phyloP scores from a whole-genome alignment of 1,139 yeast genomes.

The Casaregolazyma lundiana region DNA sequence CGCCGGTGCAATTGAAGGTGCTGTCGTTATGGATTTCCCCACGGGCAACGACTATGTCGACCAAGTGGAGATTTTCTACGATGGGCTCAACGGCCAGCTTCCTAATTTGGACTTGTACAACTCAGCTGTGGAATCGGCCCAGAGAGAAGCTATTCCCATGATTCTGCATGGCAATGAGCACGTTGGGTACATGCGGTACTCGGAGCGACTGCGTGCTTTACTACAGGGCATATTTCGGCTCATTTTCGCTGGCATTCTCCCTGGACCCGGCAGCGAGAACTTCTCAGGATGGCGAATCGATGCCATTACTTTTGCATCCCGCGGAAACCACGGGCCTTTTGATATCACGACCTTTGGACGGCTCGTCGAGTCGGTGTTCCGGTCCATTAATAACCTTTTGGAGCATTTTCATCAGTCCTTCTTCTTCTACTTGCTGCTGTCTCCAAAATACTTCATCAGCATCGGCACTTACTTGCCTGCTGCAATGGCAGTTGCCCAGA shows the following conservation, averaged over 20 bases:
- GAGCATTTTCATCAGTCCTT: conserved; percentile 97
- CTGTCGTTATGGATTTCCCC: conserved; percentile 78
- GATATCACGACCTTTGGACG: conserved; percentile 94
- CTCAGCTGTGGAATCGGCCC: conserved; percentile 65
- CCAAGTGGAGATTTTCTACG: conserved; percentile 69
- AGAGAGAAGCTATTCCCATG: conserved; percentile 68
- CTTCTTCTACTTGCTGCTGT: conserved; percentile 80
- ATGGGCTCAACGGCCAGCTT: conserved; percentile 90
- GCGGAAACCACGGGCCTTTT: conserved; percentile 50
- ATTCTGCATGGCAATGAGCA: conserved; percentile 53
- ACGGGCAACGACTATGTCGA: conserved; percentile 58
- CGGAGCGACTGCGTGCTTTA: conserved; percentile 56
- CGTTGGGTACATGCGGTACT: conserved; percentile 32
- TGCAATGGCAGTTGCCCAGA: conserved; percentile 65
- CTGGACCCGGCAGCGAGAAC: conserved; percentile 71
- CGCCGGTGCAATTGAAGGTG: conserved; percentile 95
- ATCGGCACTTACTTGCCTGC: conserved; percentile 92
- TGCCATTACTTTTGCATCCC: conserved; percentile 74
- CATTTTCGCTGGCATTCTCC: conserved; percentile 63
- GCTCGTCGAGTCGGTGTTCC: conserved; percentile 75
- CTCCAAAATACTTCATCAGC: conserved; percentile 78
- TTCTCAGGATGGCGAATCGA: conserved; percentile 97
- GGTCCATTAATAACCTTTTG: conserved; percentile 85
- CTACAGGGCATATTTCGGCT: conserved; percentile 61
- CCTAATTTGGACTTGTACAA: conserved; percentile 90